Base-by-base conservation (phyloP, 2,329 filamentous ascomycete genomes). In the Xylariaceae sp. region DNA sequence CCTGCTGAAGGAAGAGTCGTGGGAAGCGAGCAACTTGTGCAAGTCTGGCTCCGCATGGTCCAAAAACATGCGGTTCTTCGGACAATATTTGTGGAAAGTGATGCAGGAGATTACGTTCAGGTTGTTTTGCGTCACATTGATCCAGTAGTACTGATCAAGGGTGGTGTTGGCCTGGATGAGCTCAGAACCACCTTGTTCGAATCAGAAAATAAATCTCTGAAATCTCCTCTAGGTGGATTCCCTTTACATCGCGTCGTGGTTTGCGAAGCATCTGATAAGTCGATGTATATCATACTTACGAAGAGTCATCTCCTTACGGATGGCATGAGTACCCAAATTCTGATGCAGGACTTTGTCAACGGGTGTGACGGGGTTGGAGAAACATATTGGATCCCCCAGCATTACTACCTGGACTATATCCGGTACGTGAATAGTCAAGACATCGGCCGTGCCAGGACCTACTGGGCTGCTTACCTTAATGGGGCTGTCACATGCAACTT, bases 221-320 rank as follows among this genome's bases (percentile, higher is more conserved):
- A 47, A 12, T 47, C 51, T 3, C 51, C 51, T 40, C 51, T 53
- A 12, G 31, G 26, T 4, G 43, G 43, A 40, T 34, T 31, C 33
- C 51, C 51, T 40, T 34, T 53, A 33, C 51, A 53, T 34, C 51
- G 43, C 34, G 33, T 47, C 14, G 17, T 47, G 7, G 51, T 53
- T 31, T 46, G 41, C 34, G 33, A 41, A 23, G 12, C 43, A 23
- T 19, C 31, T 47, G 33, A 53, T 44, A 26, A 41, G 39, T 46
- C 43, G 26, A 34, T n/a, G 9, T 53, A 53, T 17, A 41, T 52
- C n/a, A 3, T 52, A 29, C 49, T 52, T 45, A 52, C 49, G 16
- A 52, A 52, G 31, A 52, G 49, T 6, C 49, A 52, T 29, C 49
- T 52, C 7, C 40, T 52, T 21, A 52, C 49, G 6, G 49, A 52